Percentiles rank a stretch among this genome's conserved stretches.
These are phyloP conservation scores for Ceratocystis cacaofunesta DNA, from an alignment of 2,329 filamentous ascomycete genomes.

Conservation along the genomic window DNA sequence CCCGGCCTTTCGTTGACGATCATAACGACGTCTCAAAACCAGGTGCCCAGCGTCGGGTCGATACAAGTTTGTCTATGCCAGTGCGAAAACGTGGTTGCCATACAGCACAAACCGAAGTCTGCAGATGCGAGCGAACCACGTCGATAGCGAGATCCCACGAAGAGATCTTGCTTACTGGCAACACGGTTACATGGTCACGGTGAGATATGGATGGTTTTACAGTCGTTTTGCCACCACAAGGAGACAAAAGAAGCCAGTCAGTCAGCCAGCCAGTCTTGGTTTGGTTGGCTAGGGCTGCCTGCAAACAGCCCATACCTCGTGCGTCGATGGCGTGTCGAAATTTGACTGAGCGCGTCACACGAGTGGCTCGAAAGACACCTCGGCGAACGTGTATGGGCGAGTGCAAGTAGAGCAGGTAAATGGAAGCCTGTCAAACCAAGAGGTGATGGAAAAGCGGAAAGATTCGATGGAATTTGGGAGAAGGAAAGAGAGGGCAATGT, in stretches of 20 bases:
- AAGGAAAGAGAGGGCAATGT: not conserved
- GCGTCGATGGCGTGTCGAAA: not conserved
- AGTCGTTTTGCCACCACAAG: not conserved
- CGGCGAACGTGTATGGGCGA: not conserved
- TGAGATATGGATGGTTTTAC: not conserved
- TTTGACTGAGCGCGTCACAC: not conserved
- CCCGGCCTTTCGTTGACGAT: conserved; percentile 37
- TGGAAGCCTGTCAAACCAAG: conserved; percentile 11
- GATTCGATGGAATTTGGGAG: not conserved
- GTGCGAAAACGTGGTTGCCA: conserved; percentile 40
- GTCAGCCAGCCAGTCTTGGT: not conserved
- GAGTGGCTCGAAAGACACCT: not conserved
- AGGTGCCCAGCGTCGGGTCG: conserved; percentile 43
- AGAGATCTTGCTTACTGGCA: conserved; percentile 15
- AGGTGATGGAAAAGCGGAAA: not conserved
- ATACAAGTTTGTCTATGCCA: conserved; percentile 35
- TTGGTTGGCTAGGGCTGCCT: not conserved
- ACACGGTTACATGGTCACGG: conserved; percentile 16
- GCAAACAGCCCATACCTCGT: not conserved
- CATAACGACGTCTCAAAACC: conserved; percentile 41
- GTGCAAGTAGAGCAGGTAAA: not conserved
- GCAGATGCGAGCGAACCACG: conserved; percentile 31
- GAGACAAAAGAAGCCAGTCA: not conserved
- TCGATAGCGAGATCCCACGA: conserved; percentile 28
- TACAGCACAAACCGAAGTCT: conserved; percentile 10